Percentiles rank a stretch among this genome's conserved stretches.
phyloP scores from a whole-genome alignment of 2,329 filamentous ascomycete species.

The Cercospora janseana region DNA sequence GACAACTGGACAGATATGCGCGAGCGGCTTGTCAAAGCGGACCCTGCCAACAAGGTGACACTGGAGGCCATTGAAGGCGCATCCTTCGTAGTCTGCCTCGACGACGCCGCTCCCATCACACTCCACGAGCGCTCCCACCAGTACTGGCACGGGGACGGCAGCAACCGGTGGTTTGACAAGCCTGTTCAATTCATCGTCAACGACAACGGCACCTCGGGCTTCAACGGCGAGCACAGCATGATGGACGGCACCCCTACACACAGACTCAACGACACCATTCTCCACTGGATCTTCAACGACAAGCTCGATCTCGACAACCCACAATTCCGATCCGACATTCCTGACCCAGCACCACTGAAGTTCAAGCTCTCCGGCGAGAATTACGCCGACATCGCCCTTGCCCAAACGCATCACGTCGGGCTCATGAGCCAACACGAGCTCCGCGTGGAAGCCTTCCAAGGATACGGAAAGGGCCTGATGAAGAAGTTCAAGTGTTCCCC shows the following conservation, averaged over 20 bases:
- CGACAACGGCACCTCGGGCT: constrained; percentile 95
- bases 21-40: constrained; percentile 70
- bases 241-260: constrained; percentile 99
- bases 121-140: constrained; percentile 91
- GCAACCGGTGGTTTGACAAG: constrained; percentile 98
- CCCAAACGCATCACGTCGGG: constrained; percentile 72
- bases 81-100: constrained; percentile 88
- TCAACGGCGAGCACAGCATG: constrained; percentile 99
- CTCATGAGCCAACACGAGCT: constrained; percentile 88
- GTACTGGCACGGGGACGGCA: constrained; percentile 97
- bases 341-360: constrained; percentile 72
- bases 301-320: constrained; percentile 86
- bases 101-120: constrained; percentile 86
- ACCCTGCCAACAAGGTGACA: constrained; percentile 72
- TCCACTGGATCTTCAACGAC: constrained; percentile 87
- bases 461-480: constrained; percentile 96
- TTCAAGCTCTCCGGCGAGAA: constrained; percentile 77
- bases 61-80: constrained; percentile 82
- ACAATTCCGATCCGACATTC: constrained; percentile 73
- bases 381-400: constrained; percentile 73
- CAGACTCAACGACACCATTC: constrained; percentile 91
- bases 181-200: constrained; percentile 97
- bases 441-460: constrained; percentile 91
- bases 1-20: constrained; percentile 86
- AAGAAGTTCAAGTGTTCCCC: constrained; percentile 99